Evolutionary conservation across 2,329 filamentous ascomycete species (phyloP).

Genomic region (Verticillium zaregamsianum): DNA sequence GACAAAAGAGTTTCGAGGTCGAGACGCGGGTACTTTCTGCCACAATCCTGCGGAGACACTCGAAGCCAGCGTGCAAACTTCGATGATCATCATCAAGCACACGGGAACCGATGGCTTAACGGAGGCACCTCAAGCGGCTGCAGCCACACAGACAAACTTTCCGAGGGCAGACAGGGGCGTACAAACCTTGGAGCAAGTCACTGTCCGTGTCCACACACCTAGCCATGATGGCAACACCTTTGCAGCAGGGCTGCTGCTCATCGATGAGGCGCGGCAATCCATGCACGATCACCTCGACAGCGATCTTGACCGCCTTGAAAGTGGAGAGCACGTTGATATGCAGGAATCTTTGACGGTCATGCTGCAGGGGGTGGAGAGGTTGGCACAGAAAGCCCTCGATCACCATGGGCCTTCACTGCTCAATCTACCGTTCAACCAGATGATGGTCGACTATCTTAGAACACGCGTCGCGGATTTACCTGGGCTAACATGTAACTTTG

Average conservation of each 20-base stretch:
- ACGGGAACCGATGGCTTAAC: background rate
- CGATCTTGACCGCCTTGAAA: slow-evolving; percentile 1
- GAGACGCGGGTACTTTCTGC: background rate
- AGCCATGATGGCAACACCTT: background rate
- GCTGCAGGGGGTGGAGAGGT: background rate
- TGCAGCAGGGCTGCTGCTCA: background rate
- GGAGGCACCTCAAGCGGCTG: background rate
- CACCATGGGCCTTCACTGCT: background rate
- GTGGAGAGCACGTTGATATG: background rate
- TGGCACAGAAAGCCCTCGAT: slow-evolving; percentile 1
- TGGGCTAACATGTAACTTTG: background rate
- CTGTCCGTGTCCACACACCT: background rate
- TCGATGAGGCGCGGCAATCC: background rate
- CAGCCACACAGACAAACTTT: background rate
- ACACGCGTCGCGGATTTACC: background rate
- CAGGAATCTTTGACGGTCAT: background rate
- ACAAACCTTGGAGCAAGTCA: background rate
- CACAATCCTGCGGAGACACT: background rate
- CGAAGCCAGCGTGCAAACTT: background rate
- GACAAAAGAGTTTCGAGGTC: background rate
- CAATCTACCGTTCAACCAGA: background rate
- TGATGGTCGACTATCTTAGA: background rate
- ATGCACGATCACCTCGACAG: background rate
- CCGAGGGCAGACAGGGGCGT: background rate
- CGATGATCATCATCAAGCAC: background rate